phyloP scores from a whole-genome alignment of 352 stramenopile species.

The Thalassiosira hispida region DNA sequence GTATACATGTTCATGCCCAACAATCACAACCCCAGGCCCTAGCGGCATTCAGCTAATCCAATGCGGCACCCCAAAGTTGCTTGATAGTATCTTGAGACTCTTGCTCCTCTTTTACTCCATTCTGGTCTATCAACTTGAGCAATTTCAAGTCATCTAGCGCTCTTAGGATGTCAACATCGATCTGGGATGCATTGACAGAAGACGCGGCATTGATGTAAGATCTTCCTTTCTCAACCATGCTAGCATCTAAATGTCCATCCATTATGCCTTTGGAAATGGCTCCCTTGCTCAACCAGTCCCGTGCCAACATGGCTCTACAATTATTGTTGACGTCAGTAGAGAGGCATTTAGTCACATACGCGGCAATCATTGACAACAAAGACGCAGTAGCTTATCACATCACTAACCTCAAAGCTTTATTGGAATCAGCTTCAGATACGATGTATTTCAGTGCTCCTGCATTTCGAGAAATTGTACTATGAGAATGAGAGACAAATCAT shows the following conservation, averaged over 20 bases:
- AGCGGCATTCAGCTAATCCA: neutral
- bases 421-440: constrained; percentile 65
- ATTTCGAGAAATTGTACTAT: neutral
- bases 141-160: constrained; percentile 70
- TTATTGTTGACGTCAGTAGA: neutral
- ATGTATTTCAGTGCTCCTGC: constrained; percentile 75
- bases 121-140: constrained; percentile 52
- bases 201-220: constrained; percentile 45
- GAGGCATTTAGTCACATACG: neutral
- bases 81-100: constrained; percentile 30
- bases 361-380: constrained; percentile 4
- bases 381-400: constrained; percentile 47
- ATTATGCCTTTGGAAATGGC: neutral
- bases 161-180: constrained; percentile 66
- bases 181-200: constrained; percentile 41
- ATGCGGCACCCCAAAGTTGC: constrained; percentile 42
- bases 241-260: constrained; percentile 17
- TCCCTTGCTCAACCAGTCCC: constrained; percentile 33
- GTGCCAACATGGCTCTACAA: constrained; percentile 36
- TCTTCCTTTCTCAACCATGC: constrained; percentile 30
- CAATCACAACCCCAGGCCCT: neutral
- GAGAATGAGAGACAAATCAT: constrained; percentile 3
- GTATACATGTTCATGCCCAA: neutral
- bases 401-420: constrained; percentile 61
- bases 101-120: constrained; percentile 36